Evolutionary conservation across 306 rosid species (phyloP).

Genomic region (Cyclanthera cordifolia): DNA sequence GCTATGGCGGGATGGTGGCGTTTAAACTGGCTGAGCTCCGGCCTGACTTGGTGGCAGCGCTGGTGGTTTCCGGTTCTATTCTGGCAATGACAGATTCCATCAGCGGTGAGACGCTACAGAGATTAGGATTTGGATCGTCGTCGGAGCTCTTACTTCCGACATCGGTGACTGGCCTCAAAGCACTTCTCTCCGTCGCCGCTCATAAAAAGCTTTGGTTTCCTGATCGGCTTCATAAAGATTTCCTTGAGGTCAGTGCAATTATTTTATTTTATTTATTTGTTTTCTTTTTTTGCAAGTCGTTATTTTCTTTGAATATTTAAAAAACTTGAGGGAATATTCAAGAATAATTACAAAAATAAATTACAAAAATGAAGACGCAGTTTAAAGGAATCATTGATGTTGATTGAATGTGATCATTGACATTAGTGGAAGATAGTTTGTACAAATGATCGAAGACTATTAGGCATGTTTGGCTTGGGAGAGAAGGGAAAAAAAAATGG

Average conservation of each 20-base stretch:
- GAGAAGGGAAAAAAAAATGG: too few relatives aligned
- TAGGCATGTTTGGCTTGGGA: too few relatives aligned
- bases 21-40: slow-evolving; percentile 53
- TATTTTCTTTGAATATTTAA: too few relatives aligned
- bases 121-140: slow-evolving; percentile 41
- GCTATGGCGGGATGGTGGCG: slow-evolving; percentile 77
- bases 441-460: too few relatives aligned
- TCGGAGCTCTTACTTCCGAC: slow-evolving; percentile 57
- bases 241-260: slow-evolving; percentile 38
- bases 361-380: too few relatives aligned
- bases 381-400: too few relatives aligned
- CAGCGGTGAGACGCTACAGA: slow-evolving; percentile 15
- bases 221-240: slow-evolving; percentile 36
- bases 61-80: slow-evolving; percentile 45
- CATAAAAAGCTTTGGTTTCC: slow-evolving; percentile 49
- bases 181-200: slow-evolving; percentile 38
- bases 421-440: too few relatives aligned
- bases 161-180: slow-evolving; percentile 35
- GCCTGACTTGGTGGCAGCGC: slow-evolving; percentile 36
- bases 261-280: not conserved
- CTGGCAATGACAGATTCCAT: slow-evolving; percentile 34
- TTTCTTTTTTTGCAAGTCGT: too few relatives aligned
- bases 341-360: too few relatives aligned
- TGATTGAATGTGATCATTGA: too few relatives aligned
- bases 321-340: too few relatives aligned